A percentile compares a stretch with the other conserved stretches of the same genome.
These are phyloP conservation scores for Silene noctiflora DNA, from an alignment of 179 eudicot species.

Conservation along the genomic window DNA sequence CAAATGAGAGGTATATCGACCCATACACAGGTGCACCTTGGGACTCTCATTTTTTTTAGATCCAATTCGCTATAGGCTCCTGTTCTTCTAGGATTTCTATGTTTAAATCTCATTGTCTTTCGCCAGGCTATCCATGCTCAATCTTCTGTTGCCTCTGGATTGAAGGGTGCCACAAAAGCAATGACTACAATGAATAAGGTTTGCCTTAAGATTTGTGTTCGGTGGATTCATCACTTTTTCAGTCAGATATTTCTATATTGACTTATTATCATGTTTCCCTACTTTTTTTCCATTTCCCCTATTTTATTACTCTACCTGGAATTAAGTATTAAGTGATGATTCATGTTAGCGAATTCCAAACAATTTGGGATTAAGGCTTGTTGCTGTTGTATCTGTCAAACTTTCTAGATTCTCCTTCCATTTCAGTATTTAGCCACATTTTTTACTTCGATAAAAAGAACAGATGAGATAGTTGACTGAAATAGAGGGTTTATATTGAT, in stretches of 20 bases:
- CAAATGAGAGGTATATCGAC: conserved; percentile 96
- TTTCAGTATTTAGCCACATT: too few relatives aligned
- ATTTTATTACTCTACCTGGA: too few relatives aligned
- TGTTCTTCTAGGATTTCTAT: neutral
- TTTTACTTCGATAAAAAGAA: too few relatives aligned
- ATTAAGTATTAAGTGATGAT: too few relatives aligned
- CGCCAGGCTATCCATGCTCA: conserved; percentile 92
- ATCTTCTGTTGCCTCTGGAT: conserved; percentile 85
- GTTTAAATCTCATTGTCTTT: conserved; percentile 4
- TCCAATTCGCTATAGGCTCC: conserved; percentile 10
- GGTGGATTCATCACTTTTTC: conserved; percentile 9
- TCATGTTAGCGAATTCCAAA: too few relatives aligned
- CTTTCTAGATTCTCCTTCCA: too few relatives aligned
- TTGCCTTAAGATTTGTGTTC: conserved; percentile 13
- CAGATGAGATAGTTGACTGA: too few relatives aligned
- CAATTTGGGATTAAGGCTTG: too few relatives aligned
- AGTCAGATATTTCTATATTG: neutral
- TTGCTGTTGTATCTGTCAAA: too few relatives aligned
- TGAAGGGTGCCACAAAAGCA: conserved; percentile 92
- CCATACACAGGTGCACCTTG: conserved; percentile 75
- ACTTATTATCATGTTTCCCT: too few relatives aligned
- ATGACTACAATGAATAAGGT: conserved; percentile 98
- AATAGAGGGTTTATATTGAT: neutral
- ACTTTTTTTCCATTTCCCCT: too few relatives aligned
- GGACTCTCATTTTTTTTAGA: conserved; percentile 8